phyloP scores from a whole-genome alignment of 1,284 basidiomycete species.

The Vanrija pseudolonga region DNA sequence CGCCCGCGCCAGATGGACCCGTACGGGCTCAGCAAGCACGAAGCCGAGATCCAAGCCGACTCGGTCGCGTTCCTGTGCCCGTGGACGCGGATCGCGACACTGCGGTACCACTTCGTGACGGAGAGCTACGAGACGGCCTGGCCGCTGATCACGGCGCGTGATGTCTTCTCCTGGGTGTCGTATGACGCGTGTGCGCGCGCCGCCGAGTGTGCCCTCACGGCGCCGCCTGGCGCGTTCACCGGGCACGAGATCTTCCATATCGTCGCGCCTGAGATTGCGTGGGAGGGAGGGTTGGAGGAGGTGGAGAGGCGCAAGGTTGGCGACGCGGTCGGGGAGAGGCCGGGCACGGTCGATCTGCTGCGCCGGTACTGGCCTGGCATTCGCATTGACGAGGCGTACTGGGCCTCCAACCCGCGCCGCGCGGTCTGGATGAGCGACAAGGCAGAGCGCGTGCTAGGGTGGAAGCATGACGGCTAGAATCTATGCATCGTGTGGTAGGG shows the following conservation, averaged over 20 bases:
- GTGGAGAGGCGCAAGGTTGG: conserved; percentile 9
- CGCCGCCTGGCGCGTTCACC: not conserved
- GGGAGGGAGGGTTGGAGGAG: conserved; percentile 17
- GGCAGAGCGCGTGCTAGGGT: conserved; percentile 45
- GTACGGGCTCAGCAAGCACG: conserved; percentile 43
- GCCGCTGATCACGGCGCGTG: conserved; percentile 11
- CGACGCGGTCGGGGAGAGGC: conserved; percentile 11
- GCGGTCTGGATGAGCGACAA: conserved; percentile 40
- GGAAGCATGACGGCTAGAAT: conserved; percentile 39
- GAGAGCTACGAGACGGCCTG: conserved; percentile 13
- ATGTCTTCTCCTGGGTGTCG: conserved; percentile 44
- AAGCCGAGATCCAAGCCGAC: conserved; percentile 45
- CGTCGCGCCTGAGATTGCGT: conserved; percentile 32
- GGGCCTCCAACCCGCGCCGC: conserved; percentile 15
- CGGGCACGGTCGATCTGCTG: conserved; percentile 23
- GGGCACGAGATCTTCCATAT: conserved; percentile 48
- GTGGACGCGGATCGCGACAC: conserved; percentile 33
- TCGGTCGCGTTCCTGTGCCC: conserved; percentile 25
- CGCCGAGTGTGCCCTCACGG: conserved; percentile 36
- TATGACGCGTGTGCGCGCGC: conserved; percentile 34
- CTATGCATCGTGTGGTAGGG: not conserved
- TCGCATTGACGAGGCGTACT: conserved; percentile 25
- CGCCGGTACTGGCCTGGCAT: conserved; percentile 12
- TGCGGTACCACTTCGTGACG: conserved; percentile 44
- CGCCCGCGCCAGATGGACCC: conserved; percentile 28